Conservation (phyloP, 768 basidiomycete species). For the Xerocomellus chrysenteron region DNA sequence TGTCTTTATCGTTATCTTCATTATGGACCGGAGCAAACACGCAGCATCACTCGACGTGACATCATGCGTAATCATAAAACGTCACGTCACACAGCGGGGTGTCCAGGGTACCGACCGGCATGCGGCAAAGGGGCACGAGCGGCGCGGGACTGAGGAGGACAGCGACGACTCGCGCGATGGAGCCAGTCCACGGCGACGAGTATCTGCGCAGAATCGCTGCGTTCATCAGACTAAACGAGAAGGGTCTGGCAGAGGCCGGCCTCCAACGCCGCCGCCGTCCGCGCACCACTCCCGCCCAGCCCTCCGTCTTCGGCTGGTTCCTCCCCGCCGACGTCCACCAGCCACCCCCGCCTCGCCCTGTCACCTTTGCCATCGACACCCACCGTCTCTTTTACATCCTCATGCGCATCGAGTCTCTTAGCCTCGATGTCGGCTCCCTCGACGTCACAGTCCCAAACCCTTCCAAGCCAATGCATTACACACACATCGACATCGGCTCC, state of each 20-base stretch:
- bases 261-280: constrained; percentile 48
- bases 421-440: constrained; percentile 73
- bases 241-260: constrained; percentile 65
- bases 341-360: constrained; percentile 49
- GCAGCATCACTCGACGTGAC: constrained; percentile 17
- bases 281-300: constrained; percentile 28
- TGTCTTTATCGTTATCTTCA: constrained; percentile 96
- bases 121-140: constrained; percentile 20
- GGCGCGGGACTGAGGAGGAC: constrained; percentile 14
- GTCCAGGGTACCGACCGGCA: constrained; percentile 25
- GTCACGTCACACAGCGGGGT: constrained; percentile 20
- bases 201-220: constrained; percentile 68
- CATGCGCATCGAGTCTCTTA: constrained; percentile 80
- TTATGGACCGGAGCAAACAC: constrained; percentile 38
- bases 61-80: constrained; percentile 12
- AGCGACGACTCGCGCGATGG: constrained; percentile 33
- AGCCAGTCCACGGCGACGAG: constrained; percentile 66
- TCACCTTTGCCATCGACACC: constrained; percentile 68
- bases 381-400: constrained; percentile 88
- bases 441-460: constrained; percentile 75
- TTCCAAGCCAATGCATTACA: constrained; percentile 74
- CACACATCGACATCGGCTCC: constrained; percentile 49
- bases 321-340: constrained; percentile 18
- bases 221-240: constrained; percentile 74
- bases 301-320: constrained; percentile 59